Evolutionary conservation across 805 yeast species (phyloP).

Genomic region (Kazachstania africana): DNA sequence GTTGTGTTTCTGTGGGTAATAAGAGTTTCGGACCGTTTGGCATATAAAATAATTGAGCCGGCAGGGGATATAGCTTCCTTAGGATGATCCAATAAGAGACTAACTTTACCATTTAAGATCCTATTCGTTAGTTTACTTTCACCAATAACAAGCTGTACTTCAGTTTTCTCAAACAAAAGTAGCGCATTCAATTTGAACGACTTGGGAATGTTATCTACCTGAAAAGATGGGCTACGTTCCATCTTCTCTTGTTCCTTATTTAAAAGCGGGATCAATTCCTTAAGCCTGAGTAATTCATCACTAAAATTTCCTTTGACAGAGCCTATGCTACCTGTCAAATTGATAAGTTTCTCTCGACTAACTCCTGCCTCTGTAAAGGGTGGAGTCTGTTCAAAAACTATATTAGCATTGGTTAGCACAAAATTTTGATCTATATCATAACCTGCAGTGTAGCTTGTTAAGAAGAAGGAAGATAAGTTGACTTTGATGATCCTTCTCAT

Average conservation of each 20-base stretch:
- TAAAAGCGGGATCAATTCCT: slow-evolving; percentile 4
- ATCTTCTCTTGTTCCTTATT: slow-evolving; percentile 1
- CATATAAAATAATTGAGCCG: slow-evolving; percentile 13
- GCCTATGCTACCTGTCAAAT: slow-evolving; percentile 14
- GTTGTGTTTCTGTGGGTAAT: slow-evolving; percentile 9
- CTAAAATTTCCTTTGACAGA: slow-evolving; percentile 18
- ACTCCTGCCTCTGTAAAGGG: slow-evolving; percentile 5
- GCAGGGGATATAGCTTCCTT: slow-evolving; percentile 14
- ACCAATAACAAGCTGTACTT: slow-evolving; percentile 10
- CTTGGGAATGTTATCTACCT: slow-evolving; percentile 1
- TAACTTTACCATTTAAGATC: slow-evolving; percentile 10
- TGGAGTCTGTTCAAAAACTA: slow-evolving; percentile 11
- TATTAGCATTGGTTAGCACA: slow-evolving; percentile 11
- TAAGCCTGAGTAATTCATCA: slow-evolving; percentile 12
- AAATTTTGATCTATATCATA: slow-evolving; percentile 18
- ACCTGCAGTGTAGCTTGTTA: slow-evolving; percentile 16
- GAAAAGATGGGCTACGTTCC: neutral
- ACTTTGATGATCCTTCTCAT: slow-evolving; percentile 10
- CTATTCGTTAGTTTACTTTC: slow-evolving; percentile 8
- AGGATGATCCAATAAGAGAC: slow-evolving; percentile 13
- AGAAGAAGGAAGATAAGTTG: slow-evolving; percentile 12
- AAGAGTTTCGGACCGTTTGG: slow-evolving; percentile 12
- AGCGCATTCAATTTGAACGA: slow-evolving; percentile 11
- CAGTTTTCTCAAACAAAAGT: slow-evolving; percentile 13
- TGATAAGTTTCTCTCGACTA: slow-evolving; percentile 10